Evolutionary conservation across 2,329 filamentous ascomycete genomes (phyloP).

Genomic region (Fusarium sp.): DNA sequence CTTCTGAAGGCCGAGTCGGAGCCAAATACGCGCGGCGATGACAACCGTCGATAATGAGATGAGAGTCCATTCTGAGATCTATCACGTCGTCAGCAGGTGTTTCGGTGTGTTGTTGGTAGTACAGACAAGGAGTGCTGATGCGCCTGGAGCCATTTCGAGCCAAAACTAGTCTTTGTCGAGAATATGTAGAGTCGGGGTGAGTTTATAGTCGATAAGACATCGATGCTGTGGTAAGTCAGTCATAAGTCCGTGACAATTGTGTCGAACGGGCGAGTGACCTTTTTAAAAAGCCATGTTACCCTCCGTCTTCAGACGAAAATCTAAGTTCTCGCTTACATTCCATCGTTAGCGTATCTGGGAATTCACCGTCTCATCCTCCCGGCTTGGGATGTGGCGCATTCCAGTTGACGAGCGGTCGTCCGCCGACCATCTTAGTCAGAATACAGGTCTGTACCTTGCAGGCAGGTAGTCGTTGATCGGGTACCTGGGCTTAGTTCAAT

Average conservation of each 20-base stretch:
- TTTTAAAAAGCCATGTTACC: background rate
- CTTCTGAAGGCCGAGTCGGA: slow-evolving; percentile 25
- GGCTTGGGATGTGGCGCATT: slow-evolving; percentile 16
- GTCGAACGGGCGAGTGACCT: background rate
- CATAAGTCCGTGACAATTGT: background rate
- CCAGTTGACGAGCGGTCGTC: background rate
- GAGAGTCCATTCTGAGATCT: slow-evolving; percentile 27
- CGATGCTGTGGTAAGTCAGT: background rate
- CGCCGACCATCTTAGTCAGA: background rate
- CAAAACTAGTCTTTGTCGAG: background rate
- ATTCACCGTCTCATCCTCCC: slow-evolving; percentile 3
- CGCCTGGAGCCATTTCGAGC: background rate
- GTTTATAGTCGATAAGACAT: background rate
- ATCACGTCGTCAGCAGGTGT: background rate
- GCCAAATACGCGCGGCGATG: slow-evolving; percentile 30
- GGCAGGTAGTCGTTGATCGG: background rate
- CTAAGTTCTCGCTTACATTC: slow-evolving; percentile 1
- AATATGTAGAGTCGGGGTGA: too few species aligned
- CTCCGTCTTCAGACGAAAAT: background rate
- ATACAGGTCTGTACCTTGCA: background rate
- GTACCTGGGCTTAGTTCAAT: background rate
- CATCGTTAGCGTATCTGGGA: background rate
- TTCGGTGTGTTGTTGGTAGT: too few species aligned
- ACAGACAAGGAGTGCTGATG: slow-evolving; percentile 15
- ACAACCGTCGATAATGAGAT: slow-evolving; percentile 17